Evolutionary conservation across 768 basidiomycete genomes (phyloP), one percentile per base, ranked within the genome.

Genomic region (Tulasnella sp.): DNA sequence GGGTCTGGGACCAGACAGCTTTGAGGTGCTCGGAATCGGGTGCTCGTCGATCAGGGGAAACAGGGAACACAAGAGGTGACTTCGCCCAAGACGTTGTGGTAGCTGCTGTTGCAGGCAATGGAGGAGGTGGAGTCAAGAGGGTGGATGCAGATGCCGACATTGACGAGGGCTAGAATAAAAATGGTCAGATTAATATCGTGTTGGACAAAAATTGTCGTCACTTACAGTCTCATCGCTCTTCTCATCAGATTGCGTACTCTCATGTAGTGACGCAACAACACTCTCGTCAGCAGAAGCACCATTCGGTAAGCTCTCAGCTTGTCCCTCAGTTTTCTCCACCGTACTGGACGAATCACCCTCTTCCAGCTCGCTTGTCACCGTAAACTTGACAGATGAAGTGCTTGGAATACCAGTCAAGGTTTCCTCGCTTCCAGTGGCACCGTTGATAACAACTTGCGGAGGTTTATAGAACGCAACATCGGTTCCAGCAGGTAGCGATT

Each of bases 11-110:
- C 83, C 87, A 89, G 6, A 89, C 75, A 20, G 82, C 79, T 64
- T 83, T 88, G 45, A 90, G 68, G 57, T 84, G 84, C 59, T 87
- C 85, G n/a, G 82, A 81, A 62, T 86, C 83, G 5, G 83, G 81
- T 8, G 51, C 53, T 3, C 35, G 12, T 33, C 71, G 72, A 46
- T 82, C 72, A 34, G 81, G 72, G 7, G 78, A 75, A 31, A 74
- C 61, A 8, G 76, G 62, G 45, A 80, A 68, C 56, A 66, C 74
- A 54, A 78, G 60, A 6, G 79, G 68, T 37, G 75, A 57, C 39
- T 61, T 58, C 12, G 58, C 60, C 62, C 62, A 63, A 12, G 60
- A 37, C 24, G 55, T 50, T 24, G 55, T 37, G 5, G 34, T 54
- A 13, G 28, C 46, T 31, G 59, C 48, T 15, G 59, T 53, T 9